Conservation (phyloP, 1,139 yeast species). For the Meyerozyma smithsonii region DNA sequence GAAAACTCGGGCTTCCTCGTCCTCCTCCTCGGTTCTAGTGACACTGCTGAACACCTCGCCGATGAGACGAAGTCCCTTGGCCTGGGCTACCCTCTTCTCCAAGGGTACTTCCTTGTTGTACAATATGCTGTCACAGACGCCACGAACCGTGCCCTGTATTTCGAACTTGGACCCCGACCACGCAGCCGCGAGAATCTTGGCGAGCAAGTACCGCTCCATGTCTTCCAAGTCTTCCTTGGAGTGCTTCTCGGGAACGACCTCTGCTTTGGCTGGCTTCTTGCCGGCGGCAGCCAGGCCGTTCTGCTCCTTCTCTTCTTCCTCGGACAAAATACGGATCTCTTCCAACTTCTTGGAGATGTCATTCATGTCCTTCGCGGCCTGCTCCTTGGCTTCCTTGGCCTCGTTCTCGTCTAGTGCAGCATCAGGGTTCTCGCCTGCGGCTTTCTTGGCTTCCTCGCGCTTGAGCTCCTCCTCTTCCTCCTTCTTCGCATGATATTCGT, state of each 20-base stretch:
- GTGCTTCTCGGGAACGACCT: slow-evolving; percentile 45
- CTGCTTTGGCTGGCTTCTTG: slow-evolving; percentile 12
- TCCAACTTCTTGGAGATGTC: slow-evolving; percentile 4
- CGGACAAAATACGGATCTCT: neutral
- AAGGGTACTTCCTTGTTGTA: slow-evolving; percentile 56
- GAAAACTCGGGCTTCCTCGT: slow-evolving; percentile 85
- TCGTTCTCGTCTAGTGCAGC: slow-evolving; percentile 3
- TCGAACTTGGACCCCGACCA: slow-evolving; percentile 95
- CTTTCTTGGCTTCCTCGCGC: slow-evolving; percentile 20
- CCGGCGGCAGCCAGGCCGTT: slow-evolving; percentile 2
- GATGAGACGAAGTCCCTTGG: slow-evolving; percentile 68
- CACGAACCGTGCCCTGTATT: slow-evolving; percentile 81
- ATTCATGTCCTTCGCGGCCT: slow-evolving; percentile 40
- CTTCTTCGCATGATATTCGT: slow-evolving; percentile 42
- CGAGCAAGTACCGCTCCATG: slow-evolving; percentile 80
- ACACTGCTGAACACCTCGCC: slow-evolving; percentile 70
- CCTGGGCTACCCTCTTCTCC: slow-evolving; percentile 63
- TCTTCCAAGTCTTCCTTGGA: slow-evolving; percentile 80
- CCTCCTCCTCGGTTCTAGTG: slow-evolving; percentile 76
- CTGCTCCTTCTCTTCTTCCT: slow-evolving; percentile 5
- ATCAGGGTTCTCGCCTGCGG: slow-evolving; percentile 9
- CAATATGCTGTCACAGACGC: slow-evolving; percentile 76
- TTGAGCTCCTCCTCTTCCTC: slow-evolving; percentile 30
- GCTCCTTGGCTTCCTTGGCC: slow-evolving; percentile 24
- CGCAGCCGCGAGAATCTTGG: slow-evolving; percentile 90